Evolutionary conservation across 768 basidiomycete genomes (phyloP).

Genomic region (Tylopilus intermedius): DNA sequence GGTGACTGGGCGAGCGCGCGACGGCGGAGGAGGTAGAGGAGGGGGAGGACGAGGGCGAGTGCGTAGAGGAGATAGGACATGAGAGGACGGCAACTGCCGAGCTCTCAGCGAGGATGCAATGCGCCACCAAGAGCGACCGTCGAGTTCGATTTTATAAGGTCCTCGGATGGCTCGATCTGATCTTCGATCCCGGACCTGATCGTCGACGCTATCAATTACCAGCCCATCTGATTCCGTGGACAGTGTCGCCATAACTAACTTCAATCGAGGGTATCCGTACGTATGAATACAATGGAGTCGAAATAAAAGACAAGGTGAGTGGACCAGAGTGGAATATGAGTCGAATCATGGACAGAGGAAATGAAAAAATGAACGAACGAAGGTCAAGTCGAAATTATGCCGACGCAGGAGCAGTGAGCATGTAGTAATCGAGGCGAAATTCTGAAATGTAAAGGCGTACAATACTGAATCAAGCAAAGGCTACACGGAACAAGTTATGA

Average conservation of each 20-base stretch:
- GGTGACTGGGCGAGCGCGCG: conserved; percentile 5
- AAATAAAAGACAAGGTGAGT: not conserved
- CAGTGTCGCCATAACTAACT: conserved; percentile 1
- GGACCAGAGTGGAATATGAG: too few relatives aligned
- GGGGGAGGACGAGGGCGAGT: conserved; percentile 29
- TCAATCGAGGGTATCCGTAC: conserved; percentile 16
- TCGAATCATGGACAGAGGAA: not conserved
- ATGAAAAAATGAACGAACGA: conserved; percentile 8
- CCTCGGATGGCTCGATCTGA: conserved; percentile 9
- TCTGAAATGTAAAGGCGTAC: conserved; percentile 16
- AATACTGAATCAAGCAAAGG: conserved; percentile 22
- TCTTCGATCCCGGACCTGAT: conserved; percentile 30
- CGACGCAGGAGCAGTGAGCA: conserved; percentile 10
- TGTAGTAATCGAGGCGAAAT: conserved; percentile 2
- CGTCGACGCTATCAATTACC: conserved; percentile 22
- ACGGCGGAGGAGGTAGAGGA: conserved; percentile 24
- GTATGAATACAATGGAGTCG: conserved; percentile 14
- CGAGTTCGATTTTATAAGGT: not conserved
- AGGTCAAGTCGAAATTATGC: conserved; percentile 12
- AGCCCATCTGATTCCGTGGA: not conserved
- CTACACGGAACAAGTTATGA: conserved; percentile 26
- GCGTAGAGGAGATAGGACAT: conserved; percentile 25
- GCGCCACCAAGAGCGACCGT: too few relatives aligned
- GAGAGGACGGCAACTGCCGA: conserved; percentile 15
- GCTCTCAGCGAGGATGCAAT: too few relatives aligned